These are phyloP conservation scores for Cryptosporidium sp. DNA, from an alignment of 169 alveolate genomes.

Conservation along the genomic window DNA sequence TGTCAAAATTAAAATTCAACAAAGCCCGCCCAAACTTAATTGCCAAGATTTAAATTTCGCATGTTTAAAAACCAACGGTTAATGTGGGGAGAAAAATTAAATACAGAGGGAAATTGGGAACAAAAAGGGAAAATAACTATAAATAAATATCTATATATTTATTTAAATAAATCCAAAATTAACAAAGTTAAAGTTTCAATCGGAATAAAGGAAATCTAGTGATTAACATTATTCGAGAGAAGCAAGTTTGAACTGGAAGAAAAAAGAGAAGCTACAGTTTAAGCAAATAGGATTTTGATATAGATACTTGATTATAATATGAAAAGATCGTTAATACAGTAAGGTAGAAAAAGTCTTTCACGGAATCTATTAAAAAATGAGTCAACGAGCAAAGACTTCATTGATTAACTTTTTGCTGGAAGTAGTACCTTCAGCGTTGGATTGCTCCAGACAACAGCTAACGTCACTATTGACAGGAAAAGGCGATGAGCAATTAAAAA, in stretches of 20 bases:
- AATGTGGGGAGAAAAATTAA: conserved; percentile 35
- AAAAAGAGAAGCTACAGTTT: neutral
- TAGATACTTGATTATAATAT: neutral
- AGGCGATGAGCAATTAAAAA: conserved; percentile 81
- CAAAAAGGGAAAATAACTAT: neutral
- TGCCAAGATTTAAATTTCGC: conserved; percentile 25
- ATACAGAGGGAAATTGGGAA: neutral
- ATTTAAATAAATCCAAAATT: neutral
- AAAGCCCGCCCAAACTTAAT: neutral
- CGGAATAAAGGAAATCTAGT: neutral
- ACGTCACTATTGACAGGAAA: conserved; percentile 81
- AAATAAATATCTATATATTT: neutral
- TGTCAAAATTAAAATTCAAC: neutral
- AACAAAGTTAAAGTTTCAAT: neutral
- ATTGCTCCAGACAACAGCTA: conserved; percentile 84
- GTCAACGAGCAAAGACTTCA: conserved; percentile 83
- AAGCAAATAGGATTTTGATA: neutral
- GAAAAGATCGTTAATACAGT: neutral
- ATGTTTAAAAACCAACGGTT: neutral
- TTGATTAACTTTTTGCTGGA: conserved; percentile 84
- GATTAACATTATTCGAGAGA: neutral
- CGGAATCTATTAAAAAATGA: conserved; percentile 16
- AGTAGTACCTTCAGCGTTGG: conserved; percentile 85
- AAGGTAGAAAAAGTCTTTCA: neutral
- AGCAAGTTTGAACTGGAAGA: neutral